These are phyloP conservation scores for Sorghum bicolor DNA, from an alignment of 176 grass and related monocot species.

Conservation along the genomic window Sorghum_bicolor_NCBIv3 NC_012872.2:54922001-54922500, in stretches of 20 bases:
- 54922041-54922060: neutral
- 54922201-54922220: neutral
- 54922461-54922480: too few relatives aligned
- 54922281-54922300: neutral
- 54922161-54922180: neutral
- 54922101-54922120: slow-evolving; percentile 1
- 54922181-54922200: neutral
- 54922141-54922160: neutral
- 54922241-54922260: neutral
- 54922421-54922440: too few relatives aligned
- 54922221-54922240: neutral
- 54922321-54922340: neutral
- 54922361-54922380: neutral
- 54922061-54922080: neutral
- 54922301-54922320: neutral
- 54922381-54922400: neutral
- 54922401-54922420: neutral
- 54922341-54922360: neutral
- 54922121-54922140: slow-evolving; percentile 9
- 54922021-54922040: slow-evolving; percentile 2
- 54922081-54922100: slow-evolving; percentile 6
- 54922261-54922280: neutral
- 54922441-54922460: too few relatives aligned
- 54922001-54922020: neutral
- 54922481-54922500: too few relatives aligned